phyloP scores from a whole-genome alignment of 2,329 filamentous ascomycete species.

The Metarhizium anisopliae region DNA sequence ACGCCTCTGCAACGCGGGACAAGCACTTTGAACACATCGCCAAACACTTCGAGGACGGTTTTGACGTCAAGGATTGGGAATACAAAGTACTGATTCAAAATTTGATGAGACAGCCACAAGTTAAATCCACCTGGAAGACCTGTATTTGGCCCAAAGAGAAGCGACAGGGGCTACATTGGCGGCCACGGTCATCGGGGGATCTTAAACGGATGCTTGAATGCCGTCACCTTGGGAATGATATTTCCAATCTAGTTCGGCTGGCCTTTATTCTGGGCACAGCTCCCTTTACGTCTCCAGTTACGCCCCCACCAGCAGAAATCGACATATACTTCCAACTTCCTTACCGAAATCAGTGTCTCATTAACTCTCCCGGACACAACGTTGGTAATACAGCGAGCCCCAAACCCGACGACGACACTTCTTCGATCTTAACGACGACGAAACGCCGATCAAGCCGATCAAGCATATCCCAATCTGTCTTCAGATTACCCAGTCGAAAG shows the following conservation, averaged over 20 bases:
- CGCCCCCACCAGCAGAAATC: conserved; percentile 29
- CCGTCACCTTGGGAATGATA: conserved; percentile 31
- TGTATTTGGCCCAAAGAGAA: conserved; percentile 37
- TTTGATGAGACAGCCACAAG: conserved; percentile 31
- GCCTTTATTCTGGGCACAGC: conserved; percentile 34
- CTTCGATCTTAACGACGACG: conserved; percentile 17
- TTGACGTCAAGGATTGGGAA: conserved; percentile 33
- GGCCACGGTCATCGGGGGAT: conserved; percentile 31
- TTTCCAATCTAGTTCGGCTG: conserved; percentile 31
- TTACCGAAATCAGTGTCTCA: conserved; percentile 25
- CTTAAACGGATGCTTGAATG: conserved; percentile 36
- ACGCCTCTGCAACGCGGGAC: conserved; percentile 27
- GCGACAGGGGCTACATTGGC: conserved; percentile 30
- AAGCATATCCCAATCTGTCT: conserved; percentile 21
- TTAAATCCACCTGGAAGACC: conserved; percentile 36
- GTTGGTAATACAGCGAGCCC: conserved; percentile 10
- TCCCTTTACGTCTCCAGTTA: conserved; percentile 26
- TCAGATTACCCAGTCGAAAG: conserved; percentile 22
- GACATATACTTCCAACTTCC: conserved; percentile 30
- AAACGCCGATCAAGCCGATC: conserved; percentile 19
- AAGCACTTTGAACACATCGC: conserved; percentile 39
- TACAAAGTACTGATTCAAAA: conserved; percentile 35
- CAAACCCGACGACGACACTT: conserved; percentile 20
- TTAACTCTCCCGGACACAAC: conserved; percentile 22
- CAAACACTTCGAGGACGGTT: conserved; percentile 36